phyloP scores from a whole-genome alignment of 192 early-diverging fungal genomes.

The Coemansia sp. region DNA sequence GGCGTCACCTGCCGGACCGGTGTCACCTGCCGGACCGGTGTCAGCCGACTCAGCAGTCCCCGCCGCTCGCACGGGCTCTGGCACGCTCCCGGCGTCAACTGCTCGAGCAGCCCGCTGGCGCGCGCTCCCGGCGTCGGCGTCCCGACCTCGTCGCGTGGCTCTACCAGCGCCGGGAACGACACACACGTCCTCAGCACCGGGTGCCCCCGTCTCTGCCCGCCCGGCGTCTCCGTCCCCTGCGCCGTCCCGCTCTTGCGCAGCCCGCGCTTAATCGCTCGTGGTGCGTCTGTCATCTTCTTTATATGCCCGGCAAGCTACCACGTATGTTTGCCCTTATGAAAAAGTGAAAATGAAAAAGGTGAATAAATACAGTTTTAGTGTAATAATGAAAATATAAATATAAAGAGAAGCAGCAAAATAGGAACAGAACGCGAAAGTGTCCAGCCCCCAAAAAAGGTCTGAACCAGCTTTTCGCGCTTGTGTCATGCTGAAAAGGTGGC shows the following conservation, averaged over 20 bases:
- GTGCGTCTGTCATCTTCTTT: slow-evolving; percentile 22
- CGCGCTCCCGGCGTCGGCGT: slow-evolving; percentile 19
- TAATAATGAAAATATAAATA: slow-evolving; percentile 3
- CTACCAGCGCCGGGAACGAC: slow-evolving; percentile 39
- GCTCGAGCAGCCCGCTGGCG: slow-evolving; percentile 14
- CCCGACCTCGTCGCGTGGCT: background rate
- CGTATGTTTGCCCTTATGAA: too few relatives aligned
- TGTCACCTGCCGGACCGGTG: background rate
- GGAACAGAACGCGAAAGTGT: background rate
- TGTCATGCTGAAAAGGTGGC: background rate
- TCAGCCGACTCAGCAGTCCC: background rate
- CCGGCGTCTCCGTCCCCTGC: slow-evolving; percentile 1
- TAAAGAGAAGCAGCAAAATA: slow-evolving; percentile 2
- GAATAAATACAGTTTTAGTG: slow-evolving; percentile 13
- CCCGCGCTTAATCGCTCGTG: slow-evolving; percentile 25
- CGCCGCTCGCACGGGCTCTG: background rate
- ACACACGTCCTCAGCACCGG: slow-evolving; percentile 26
- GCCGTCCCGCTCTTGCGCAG: slow-evolving; percentile 17
- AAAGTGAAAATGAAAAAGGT: slow-evolving; percentile 11
- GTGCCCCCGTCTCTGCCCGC: background rate
- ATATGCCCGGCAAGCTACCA: background rate
- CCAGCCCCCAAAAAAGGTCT: slow-evolving; percentile 2
- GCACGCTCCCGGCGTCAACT: slow-evolving; percentile 21
- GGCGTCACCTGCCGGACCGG: background rate
- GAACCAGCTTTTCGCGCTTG: slow-evolving; percentile 6